A percentile compares a stretch with the other conserved stretches of the same genome.
phyloP scores from a whole-genome alignment of 2,329 filamentous ascomycete species.

The Cadophora luteo-olivacea region DNA sequence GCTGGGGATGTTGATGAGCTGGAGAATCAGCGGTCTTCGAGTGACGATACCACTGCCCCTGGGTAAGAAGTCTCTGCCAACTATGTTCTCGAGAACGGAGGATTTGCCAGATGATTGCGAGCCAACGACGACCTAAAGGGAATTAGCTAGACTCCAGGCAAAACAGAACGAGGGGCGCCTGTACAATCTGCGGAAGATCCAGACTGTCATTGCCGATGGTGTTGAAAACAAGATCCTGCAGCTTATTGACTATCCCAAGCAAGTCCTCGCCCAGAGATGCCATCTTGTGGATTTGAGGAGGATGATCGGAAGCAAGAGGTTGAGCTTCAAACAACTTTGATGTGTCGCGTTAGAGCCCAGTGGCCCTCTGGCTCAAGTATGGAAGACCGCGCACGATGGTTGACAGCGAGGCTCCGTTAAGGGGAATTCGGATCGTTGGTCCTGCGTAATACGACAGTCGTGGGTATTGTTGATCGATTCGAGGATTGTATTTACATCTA shows the following conservation, averaged over 20 bases:
- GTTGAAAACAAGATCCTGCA: constrained; percentile 99
- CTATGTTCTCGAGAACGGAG: constrained; percentile 97
- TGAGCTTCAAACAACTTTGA: constrained; percentile 20
- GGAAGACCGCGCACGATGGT: background rate
- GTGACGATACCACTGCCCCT: constrained; percentile 97
- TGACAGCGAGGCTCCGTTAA: background rate
- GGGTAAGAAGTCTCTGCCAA: constrained; percentile 95
- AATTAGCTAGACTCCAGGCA: constrained; percentile 33
- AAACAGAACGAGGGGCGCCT: constrained; percentile 45
- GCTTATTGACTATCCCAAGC: constrained; percentile 93
- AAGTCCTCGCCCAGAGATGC: constrained; percentile 95
- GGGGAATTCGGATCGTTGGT: constrained; percentile 5
- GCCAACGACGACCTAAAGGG: constrained; percentile 86
- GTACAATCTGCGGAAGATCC: constrained; percentile 96
- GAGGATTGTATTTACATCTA: constrained; percentile 14
- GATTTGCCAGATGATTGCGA: constrained; percentile 99
- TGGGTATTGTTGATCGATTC: constrained; percentile 3
- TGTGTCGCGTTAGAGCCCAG: constrained; percentile 29
- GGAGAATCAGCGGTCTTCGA: constrained; percentile 89
- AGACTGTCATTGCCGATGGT: constrained; percentile 99
- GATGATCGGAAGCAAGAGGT: constrained; percentile 9
- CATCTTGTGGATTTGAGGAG: constrained; percentile 59
- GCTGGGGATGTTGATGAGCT: constrained; percentile 93
- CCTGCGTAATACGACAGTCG: background rate
- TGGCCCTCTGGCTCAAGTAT: background rate